Evolutionary conservation across 805 yeast species (phyloP).

Genomic region (Kregervanrija fluxuum): DNA sequence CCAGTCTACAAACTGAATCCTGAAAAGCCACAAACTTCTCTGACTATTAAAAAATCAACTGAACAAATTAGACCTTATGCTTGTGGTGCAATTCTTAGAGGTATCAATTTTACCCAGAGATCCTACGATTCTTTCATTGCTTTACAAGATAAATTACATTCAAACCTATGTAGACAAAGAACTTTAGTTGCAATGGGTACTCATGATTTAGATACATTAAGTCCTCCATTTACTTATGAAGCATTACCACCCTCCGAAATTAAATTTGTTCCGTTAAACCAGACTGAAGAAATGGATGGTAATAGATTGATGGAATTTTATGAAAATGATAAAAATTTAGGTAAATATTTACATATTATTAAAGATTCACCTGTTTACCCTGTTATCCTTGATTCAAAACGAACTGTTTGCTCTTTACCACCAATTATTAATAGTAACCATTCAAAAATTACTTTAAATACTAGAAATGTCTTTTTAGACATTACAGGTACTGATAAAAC

Average conservation of each 20-base stretch:
- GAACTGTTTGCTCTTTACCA: conserved; percentile 84
- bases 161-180: conserved; percentile 95
- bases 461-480: conserved; percentile 86
- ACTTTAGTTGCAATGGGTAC: conserved; percentile 98
- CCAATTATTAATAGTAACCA: conserved; percentile 93
- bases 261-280: conserved; percentile 69
- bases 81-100: conserved; percentile 88
- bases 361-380: conserved; percentile 87
- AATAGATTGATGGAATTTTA: conserved; percentile 79
- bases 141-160: conserved; percentile 91
- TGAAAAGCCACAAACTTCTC: conserved; percentile 49
- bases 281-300: conserved; percentile 64
- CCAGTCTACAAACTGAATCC: conserved; percentile 64
- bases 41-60: conserved; percentile 74
- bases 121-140: conserved; percentile 92
- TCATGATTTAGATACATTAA: conserved; percentile 82
- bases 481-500: conserved; percentile 94
- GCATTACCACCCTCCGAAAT: conserved; percentile 76
- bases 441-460: conserved; percentile 78
- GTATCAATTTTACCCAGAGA: conserved; percentile 73
- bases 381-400: conserved; percentile 70
- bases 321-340: conserved; percentile 82
- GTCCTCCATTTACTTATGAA: conserved; percentile 77
- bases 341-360: conserved; percentile 83
- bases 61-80: conserved; percentile 81